Percentiles rank a stretch among this genome's conserved stretches.
These are phyloP conservation scores for Venustampulla echinocandica DNA, from an alignment of 495 filamentous ascomycete genomes.

Conservation along the genomic window DNA sequence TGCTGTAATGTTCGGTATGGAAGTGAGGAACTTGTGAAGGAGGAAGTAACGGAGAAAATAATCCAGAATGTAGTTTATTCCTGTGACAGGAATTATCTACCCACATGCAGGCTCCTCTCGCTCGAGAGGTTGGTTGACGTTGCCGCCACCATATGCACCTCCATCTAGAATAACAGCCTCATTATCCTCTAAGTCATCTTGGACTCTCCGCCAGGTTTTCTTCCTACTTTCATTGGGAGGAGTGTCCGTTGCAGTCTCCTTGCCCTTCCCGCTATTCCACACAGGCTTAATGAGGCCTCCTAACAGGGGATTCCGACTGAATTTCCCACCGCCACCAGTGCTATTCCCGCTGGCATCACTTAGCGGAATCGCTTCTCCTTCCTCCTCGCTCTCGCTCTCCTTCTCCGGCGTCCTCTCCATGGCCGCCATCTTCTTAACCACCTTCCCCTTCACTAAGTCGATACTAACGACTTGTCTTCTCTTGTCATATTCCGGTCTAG, in stretches of 20 bases:
- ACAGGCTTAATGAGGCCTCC: slow-evolving; percentile 72
- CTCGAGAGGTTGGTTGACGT: slow-evolving; percentile 27
- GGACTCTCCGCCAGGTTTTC: slow-evolving; percentile 75
- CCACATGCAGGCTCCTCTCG: slow-evolving; percentile 37
- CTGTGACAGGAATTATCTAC: slow-evolving; percentile 23
- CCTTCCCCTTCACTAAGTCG: slow-evolving; percentile 69
- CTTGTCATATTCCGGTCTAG: slow-evolving; percentile 89
- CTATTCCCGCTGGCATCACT: slow-evolving; percentile 24
- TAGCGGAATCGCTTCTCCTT: slow-evolving; percentile 16
- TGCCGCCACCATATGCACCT: slow-evolving; percentile 51
- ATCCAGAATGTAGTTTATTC: background rate
- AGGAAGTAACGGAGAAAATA: background rate
- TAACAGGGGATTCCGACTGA: slow-evolving; percentile 78
- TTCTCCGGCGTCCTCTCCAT: slow-evolving; percentile 42
- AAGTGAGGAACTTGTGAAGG: background rate
- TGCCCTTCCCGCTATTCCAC: slow-evolving; percentile 39
- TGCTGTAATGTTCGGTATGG: background rate
- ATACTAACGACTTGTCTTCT: slow-evolving; percentile 78
- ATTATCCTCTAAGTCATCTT: slow-evolving; percentile 85
- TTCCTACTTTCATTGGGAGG: slow-evolving; percentile 31
- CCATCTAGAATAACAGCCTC: slow-evolving; percentile 89
- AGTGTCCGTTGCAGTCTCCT: slow-evolving; percentile 12
- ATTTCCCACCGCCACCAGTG: slow-evolving; percentile 53
- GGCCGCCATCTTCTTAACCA: slow-evolving; percentile 63
- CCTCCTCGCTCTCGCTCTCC: slow-evolving; percentile 36